Conservation (phyloP, 2,329 filamentous ascomycete species). For the Aspergillus caelatus region DNA sequence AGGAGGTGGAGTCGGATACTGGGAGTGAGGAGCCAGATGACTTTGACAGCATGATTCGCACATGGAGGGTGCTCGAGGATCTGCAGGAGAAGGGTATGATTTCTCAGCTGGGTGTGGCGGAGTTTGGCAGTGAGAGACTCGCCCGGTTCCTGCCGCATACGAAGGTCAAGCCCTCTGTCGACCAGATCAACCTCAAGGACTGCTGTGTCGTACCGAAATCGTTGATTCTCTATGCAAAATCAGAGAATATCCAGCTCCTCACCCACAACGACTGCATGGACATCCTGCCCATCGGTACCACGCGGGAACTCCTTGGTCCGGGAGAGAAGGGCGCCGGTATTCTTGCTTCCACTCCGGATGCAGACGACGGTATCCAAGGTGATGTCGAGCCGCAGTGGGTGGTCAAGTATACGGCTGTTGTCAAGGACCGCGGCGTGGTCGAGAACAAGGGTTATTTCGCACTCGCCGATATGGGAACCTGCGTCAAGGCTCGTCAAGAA, state of each 20-base stretch:
- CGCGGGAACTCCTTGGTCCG: conserved; percentile 79
- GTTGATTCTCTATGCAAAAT: conserved; percentile 80
- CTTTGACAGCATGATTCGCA: conserved; percentile 67
- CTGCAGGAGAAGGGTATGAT: conserved; percentile 73
- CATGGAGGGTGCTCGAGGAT: conserved; percentile 69
- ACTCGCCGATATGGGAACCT: conserved; percentile 68
- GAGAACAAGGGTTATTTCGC: conserved; percentile 99
- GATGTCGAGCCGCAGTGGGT: conserved; percentile 91
- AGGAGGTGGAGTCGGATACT: conserved; percentile 59
- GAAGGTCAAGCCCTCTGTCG: conserved; percentile 73
- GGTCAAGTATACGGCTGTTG: conserved; percentile 94
- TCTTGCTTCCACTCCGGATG: conserved; percentile 62
- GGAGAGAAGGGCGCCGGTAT: conserved; percentile 74
- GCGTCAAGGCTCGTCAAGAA: conserved; percentile 35
- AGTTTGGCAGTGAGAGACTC: conserved; percentile 86
- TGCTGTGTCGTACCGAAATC: conserved; percentile 95
- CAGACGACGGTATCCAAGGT: conserved; percentile 64
- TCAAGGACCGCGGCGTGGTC: conserved; percentile 89
- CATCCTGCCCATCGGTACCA: conserved; percentile 81
- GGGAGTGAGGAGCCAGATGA: conserved; percentile 51
- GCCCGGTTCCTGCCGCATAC: conserved; percentile 74
- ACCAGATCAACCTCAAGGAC: conserved; percentile 95
- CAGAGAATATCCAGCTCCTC: conserved; percentile 79
- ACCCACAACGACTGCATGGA: conserved; percentile 95
- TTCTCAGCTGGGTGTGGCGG: conserved; percentile 77